Evolutionary conservation across 495 filamentous ascomycete species (phyloP).

Genomic region (Daldinia loculata): DNA sequence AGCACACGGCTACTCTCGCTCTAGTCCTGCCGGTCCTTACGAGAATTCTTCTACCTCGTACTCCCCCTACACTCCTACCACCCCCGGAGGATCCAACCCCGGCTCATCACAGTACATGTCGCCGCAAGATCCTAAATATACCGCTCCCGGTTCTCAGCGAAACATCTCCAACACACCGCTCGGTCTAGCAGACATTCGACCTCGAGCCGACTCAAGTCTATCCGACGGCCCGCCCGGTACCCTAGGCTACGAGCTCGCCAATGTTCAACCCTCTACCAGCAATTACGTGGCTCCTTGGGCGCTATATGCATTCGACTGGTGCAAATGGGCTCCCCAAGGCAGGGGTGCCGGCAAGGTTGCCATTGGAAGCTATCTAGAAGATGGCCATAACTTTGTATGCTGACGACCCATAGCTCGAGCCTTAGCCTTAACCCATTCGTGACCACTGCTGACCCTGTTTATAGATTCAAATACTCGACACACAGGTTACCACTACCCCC

Average conservation of each 20-base stretch:
- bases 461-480: slow-evolving; percentile 98
- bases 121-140: slow-evolving; percentile 71
- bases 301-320: slow-evolving; percentile 98
- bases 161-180: slow-evolving; percentile 84
- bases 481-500: slow-evolving; percentile 75
- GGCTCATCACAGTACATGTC: slow-evolving; percentile 69
- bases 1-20: slow-evolving; percentile 75
- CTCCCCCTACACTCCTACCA: slow-evolving; percentile 70
- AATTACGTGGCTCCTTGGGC: slow-evolving; percentile 96
- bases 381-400: slow-evolving; percentile 95
- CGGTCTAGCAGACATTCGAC: slow-evolving; percentile 88
- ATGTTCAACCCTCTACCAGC: slow-evolving; percentile 64
- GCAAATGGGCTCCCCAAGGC: slow-evolving; percentile 90
- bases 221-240: slow-evolving; percentile 68
- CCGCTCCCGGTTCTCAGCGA: slow-evolving; percentile 73
- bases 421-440: background rate
- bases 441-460: slow-evolving; percentile 9
- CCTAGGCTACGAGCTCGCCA: slow-evolving; percentile 62
- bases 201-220: slow-evolving; percentile 76
- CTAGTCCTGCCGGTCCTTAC: slow-evolving; percentile 75
- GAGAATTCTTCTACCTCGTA: slow-evolving; percentile 71
- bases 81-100: slow-evolving; percentile 63
- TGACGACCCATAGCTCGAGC: slow-evolving; percentile 1
- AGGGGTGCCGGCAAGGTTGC: slow-evolving; percentile 89
- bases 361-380: slow-evolving; percentile 94